Percentiles rank a stretch among this genome's conserved stretches.
phyloP scores from a whole-genome alignment of 352 stramenopile species.

The Phytophthora chlamydospora region DNA sequence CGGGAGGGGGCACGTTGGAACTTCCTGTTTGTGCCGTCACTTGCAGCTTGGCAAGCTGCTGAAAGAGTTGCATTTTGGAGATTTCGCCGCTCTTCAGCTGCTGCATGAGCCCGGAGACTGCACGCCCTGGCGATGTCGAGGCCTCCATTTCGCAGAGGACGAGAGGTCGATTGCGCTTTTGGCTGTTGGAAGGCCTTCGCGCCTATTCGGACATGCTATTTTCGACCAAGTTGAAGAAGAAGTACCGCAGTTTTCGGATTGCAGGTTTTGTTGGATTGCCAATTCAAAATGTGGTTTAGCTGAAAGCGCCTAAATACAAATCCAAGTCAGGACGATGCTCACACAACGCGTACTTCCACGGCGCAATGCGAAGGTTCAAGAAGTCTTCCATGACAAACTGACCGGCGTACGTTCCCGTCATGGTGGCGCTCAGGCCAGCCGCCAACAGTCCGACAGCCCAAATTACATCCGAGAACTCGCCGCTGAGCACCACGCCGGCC shows the following conservation, averaged over 20 bases:
- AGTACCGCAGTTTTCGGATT: too few species aligned
- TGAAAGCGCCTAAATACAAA: too few species aligned
- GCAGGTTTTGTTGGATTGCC: neutral
- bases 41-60: slow-evolving; percentile 81
- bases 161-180: neutral
- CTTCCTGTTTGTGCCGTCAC: slow-evolving; percentile 2
- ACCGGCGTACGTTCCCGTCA: too few species aligned
- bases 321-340: too few species aligned
- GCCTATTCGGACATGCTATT: neutral
- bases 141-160: slow-evolving; percentile 43
- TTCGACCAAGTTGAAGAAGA: neutral
- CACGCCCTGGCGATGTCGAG: slow-evolving; percentile 34
- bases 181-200: neutral
- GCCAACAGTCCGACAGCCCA: too few species aligned
- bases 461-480: too few species aligned
- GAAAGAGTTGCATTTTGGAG: slow-evolving; percentile 87
- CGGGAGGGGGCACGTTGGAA: slow-evolving; percentile 8
- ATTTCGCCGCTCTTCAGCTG: slow-evolving; percentile 87
- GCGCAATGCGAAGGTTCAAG: too few species aligned
- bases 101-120: slow-evolving; percentile 79
- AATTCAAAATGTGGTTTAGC: neutral
- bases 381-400: too few species aligned
- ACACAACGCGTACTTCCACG: too few species aligned
- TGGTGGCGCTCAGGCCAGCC: too few species aligned
- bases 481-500: too few species aligned